Conservation (phyloP, 2,329 filamentous ascomycete species). For the Magnaporthiopsis rhizophila region DNA sequence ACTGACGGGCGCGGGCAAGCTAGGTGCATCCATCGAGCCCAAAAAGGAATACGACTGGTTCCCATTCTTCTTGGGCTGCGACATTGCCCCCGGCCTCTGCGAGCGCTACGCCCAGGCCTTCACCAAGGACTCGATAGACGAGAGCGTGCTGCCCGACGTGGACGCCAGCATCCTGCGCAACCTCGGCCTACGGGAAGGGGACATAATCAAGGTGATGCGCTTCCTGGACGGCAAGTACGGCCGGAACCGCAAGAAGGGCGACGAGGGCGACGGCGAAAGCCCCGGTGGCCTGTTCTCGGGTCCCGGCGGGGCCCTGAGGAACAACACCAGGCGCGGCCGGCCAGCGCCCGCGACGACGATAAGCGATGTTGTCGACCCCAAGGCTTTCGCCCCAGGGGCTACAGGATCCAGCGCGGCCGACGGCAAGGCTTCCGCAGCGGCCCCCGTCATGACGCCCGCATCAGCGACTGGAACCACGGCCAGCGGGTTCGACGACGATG, state of each 20-base stretch:
- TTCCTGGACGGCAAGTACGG: slow-evolving; percentile 73
- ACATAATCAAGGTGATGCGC: slow-evolving; percentile 94
- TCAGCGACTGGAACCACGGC: slow-evolving; percentile 18
- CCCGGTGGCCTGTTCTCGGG: slow-evolving; percentile 76
- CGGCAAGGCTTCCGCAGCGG: slow-evolving; percentile 29
- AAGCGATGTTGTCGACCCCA: slow-evolving; percentile 79
- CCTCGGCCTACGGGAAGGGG: slow-evolving; percentile 88
- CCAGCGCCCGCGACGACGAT: slow-evolving; percentile 81
- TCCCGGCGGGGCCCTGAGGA: slow-evolving; percentile 80
- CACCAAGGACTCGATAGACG: slow-evolving; percentile 86
- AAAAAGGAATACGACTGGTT: slow-evolving; percentile 95
- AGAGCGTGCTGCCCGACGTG: slow-evolving; percentile 85
- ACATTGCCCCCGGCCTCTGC: slow-evolving; percentile 86
- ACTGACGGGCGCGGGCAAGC: slow-evolving; percentile 14
- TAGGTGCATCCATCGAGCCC: slow-evolving; percentile 56
- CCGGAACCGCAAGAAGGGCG: slow-evolving; percentile 53
- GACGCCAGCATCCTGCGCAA: slow-evolving; percentile 75
- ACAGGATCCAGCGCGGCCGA: slow-evolving; percentile 28
- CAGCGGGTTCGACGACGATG: slow-evolving; percentile 85
- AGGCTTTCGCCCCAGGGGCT: slow-evolving; percentile 65
- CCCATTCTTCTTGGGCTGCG: slow-evolving; percentile 90
- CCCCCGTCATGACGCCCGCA: slow-evolving; percentile 15
- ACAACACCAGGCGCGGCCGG: slow-evolving; percentile 89
- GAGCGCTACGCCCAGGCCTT: slow-evolving; percentile 92
- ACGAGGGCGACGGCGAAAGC: slow-evolving; percentile 48